These are phyloP conservation scores for Phytophthora fragariaefolia DNA, from an alignment of 352 stramenopile species.

Conservation along the genomic window DNA sequence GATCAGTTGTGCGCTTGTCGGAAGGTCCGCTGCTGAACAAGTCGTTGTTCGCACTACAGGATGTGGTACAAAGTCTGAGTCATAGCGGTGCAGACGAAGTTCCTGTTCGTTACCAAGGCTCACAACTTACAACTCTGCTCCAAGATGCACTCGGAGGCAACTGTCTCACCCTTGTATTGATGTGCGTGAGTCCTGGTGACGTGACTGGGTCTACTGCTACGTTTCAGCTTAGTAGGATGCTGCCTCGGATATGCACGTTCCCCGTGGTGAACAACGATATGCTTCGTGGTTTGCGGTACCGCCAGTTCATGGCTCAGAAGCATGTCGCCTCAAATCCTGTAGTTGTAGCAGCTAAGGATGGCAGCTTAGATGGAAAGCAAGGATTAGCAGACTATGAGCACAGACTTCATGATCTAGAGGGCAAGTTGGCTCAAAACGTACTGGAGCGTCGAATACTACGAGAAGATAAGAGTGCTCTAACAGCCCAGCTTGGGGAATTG, in stretches of 20 bases:
- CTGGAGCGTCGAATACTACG: slow-evolving; percentile 52
- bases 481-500: slow-evolving; percentile 46
- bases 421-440: slow-evolving; percentile 37
- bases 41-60: slow-evolving; percentile 50
- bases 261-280: slow-evolving; percentile 68
- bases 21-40: slow-evolving; percentile 69
- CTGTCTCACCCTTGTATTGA: slow-evolving; percentile 52
- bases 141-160: slow-evolving; percentile 62
- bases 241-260: slow-evolving; percentile 48
- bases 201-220: slow-evolving; percentile 47
- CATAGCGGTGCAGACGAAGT: slow-evolving; percentile 5
- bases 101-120: slow-evolving; percentile 27
- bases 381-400: slow-evolving; percentile 26
- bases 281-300: slow-evolving; percentile 46
- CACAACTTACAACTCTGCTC: slow-evolving; percentile 49
- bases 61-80: slow-evolving; percentile 42
- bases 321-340: neutral
- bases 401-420: slow-evolving; percentile 51
- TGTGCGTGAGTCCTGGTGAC: slow-evolving; percentile 50
- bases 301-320: slow-evolving; percentile 32
- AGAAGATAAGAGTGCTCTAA: slow-evolving; percentile 61
- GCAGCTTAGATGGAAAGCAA: slow-evolving; percentile 1
- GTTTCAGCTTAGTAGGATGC: slow-evolving; percentile 38
- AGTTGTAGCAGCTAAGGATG: neutral
- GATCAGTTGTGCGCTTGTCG: slow-evolving; percentile 41